phyloP scores from a whole-genome alignment of 768 basidiomycete genomes.

The Kwoniella heveanensis region DNA sequence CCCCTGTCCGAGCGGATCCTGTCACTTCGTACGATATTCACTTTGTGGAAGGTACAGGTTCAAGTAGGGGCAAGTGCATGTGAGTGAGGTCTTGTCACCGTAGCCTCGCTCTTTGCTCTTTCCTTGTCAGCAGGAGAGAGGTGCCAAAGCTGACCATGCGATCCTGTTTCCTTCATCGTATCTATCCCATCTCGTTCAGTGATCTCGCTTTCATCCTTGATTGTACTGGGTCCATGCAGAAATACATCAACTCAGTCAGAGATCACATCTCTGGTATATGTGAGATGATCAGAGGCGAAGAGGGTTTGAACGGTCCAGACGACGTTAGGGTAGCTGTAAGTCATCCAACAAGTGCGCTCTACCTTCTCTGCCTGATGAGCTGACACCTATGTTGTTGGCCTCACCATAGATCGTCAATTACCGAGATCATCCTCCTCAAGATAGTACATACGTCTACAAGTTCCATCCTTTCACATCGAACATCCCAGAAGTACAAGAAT shows the following conservation, averaged over 20 bases:
- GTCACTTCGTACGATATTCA: constrained; percentile 35
- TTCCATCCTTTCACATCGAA: constrained; percentile 94
- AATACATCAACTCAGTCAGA: constrained; percentile 64
- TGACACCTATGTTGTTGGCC: not conserved
- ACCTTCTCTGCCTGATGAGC: too few relatives aligned
- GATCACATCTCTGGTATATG: constrained; percentile 96
- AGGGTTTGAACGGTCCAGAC: constrained; percentile 79
- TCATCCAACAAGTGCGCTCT: not conserved
- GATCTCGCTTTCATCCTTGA: constrained; percentile 95
- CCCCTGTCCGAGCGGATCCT: constrained; percentile 27
- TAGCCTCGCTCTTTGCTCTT: not conserved
- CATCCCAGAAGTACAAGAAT: constrained; percentile 79
- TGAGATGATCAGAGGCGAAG: constrained; percentile 90
- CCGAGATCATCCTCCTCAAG: constrained; percentile 95
- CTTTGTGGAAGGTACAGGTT: constrained; percentile 33
- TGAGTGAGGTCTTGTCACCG: too few relatives aligned
- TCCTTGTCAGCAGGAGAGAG: not conserved
- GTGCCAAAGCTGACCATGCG: too few relatives aligned
- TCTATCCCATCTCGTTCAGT: constrained; percentile 18
- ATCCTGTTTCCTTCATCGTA: not conserved
- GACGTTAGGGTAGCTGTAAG: constrained; percentile 75
- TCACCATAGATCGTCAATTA: constrained; percentile 74
- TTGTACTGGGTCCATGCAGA: constrained; percentile 70
- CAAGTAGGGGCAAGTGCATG: constrained; percentile 46
- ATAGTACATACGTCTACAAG: constrained; percentile 89